These are phyloP conservation scores for Candida gigantensis DNA, from an alignment of 1,139 yeast genomes.

Conservation along the genomic window DNA sequence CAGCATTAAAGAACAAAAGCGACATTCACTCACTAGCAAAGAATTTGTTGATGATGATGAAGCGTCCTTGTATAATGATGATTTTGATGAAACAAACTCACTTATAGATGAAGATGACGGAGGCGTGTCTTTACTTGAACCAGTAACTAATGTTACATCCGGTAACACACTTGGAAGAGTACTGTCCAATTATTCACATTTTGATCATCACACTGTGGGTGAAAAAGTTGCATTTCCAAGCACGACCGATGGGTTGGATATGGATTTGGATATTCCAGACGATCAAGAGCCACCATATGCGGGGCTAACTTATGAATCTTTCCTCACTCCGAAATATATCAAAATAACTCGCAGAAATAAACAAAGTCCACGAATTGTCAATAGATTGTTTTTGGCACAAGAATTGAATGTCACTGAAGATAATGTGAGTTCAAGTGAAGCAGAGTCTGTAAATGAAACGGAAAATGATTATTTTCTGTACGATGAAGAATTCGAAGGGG, in stretches of 20 bases:
- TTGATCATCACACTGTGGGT: constrained; percentile 15
- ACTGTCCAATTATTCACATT: constrained; percentile 8
- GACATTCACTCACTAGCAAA: constrained; percentile 5
- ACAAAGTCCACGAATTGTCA: constrained; percentile 46
- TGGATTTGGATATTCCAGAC: constrained; percentile 9
- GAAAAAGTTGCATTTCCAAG: constrained; percentile 18
- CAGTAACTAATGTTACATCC: constrained; percentile 5
- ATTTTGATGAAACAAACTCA: constrained; percentile 13
- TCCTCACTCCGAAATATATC: constrained; percentile 55
- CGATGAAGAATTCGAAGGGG: constrained; percentile 5
- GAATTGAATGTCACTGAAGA: constrained; percentile 47
- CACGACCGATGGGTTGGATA: constrained; percentile 7
- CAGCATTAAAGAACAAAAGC: constrained; percentile 2
- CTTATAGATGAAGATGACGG: constrained; percentile 12
- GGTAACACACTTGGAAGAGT: constrained; percentile 2
- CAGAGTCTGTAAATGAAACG: constrained; percentile 12
- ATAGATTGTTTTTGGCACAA: constrained; percentile 76
- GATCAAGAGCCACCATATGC: constrained; percentile 29
- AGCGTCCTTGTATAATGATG: constrained; percentile 15
- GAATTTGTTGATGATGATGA: constrained; percentile 14
- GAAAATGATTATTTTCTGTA: constrained; percentile 11
- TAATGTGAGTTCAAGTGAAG: constrained; percentile 5
- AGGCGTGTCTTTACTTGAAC: constrained; percentile 12
- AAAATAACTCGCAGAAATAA: constrained; percentile 48
- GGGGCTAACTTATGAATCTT: constrained; percentile 39